Evolutionary conservation across 257 asterid genomes (phyloP).

Genomic region (Agastache rugosa): DNA sequence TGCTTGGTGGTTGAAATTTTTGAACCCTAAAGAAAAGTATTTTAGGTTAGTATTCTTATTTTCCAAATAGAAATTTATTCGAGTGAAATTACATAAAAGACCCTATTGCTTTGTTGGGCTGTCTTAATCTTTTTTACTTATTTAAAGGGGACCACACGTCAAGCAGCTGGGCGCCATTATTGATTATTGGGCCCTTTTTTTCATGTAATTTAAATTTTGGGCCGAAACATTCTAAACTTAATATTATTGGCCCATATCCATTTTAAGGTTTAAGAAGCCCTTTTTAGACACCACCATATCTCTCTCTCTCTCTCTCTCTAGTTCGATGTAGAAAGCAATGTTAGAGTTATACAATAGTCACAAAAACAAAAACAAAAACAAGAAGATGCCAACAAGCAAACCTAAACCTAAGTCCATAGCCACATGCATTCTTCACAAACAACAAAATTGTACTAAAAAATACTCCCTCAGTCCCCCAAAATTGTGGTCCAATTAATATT

Average conservation of each 20-base stretch:
- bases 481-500: too few relatives aligned
- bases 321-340: too few relatives aligned
- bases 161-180: slow-evolving; percentile 41
- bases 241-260: background rate
- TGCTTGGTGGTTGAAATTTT: slow-evolving; percentile 37
- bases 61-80: background rate
- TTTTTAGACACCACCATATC: background rate
- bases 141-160: slow-evolving; percentile 41
- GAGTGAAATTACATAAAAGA: slow-evolving; percentile 28
- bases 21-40: slow-evolving; percentile 11
- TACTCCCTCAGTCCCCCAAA: too few relatives aligned
- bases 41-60: background rate
- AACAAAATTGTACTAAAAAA: too few relatives aligned
- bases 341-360: too few relatives aligned
- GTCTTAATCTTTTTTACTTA: slow-evolving; percentile 28
- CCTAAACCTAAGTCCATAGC: too few relatives aligned
- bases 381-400: too few relatives aligned
- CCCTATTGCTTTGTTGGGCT: slow-evolving; percentile 40
- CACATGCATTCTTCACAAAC: too few relatives aligned
- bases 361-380: too few relatives aligned
- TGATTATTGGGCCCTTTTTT: slow-evolving; percentile 21
- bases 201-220: background rate
- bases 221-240: background rate
- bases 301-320: background rate
- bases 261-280: background rate